Conservation (phyloP, 2,329 filamentous ascomycete species). For the Cercospora berteroae region DNA sequence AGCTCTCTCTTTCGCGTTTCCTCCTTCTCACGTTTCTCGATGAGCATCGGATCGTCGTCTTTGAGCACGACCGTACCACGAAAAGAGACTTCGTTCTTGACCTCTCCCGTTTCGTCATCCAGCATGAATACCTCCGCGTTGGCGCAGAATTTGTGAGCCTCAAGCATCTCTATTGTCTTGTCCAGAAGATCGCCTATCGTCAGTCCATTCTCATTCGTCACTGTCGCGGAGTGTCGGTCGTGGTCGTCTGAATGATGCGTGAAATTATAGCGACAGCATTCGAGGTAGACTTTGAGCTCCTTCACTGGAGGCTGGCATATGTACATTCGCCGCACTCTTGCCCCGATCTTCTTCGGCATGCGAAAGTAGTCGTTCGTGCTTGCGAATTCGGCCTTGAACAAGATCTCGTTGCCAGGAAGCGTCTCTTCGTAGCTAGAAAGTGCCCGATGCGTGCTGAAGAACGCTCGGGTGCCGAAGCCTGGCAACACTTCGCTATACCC, state of each 20-base stretch:
- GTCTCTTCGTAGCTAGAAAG: conserved; percentile 7
- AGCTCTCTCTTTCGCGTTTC: background rate
- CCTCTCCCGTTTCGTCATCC: conserved; percentile 9
- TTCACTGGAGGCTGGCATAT: conserved; percentile 11
- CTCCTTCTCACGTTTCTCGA: conserved; percentile 1
- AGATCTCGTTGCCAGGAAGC: conserved; percentile 3
- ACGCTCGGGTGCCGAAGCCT: background rate
- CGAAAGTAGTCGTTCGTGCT: background rate
- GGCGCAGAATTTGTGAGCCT: conserved; percentile 5
- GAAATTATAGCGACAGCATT: conserved; percentile 11
- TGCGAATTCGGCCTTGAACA: conserved; percentile 11
- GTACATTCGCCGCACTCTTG: conserved; percentile 5
- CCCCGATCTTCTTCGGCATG: background rate
- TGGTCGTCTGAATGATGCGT: background rate
- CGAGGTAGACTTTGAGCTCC: conserved; percentile 1
- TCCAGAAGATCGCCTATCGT: conserved; percentile 10
- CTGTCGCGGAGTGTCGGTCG: background rate
- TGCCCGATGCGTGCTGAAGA: conserved; percentile 5
- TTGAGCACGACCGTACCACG: conserved; percentile 4
- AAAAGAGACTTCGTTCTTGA: conserved; percentile 8
- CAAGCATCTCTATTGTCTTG: conserved; percentile 10
- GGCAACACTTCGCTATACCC: conserved; percentile 4
- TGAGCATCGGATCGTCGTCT: conserved; percentile 4
- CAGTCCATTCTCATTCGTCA: conserved; percentile 2
- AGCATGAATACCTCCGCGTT: conserved; percentile 10